Evolutionary conservation across 164 flowering plant genomes (phyloP), one percentile per base, ranked within the genome.

Genomic region (Berberis thunbergii): DNA sequence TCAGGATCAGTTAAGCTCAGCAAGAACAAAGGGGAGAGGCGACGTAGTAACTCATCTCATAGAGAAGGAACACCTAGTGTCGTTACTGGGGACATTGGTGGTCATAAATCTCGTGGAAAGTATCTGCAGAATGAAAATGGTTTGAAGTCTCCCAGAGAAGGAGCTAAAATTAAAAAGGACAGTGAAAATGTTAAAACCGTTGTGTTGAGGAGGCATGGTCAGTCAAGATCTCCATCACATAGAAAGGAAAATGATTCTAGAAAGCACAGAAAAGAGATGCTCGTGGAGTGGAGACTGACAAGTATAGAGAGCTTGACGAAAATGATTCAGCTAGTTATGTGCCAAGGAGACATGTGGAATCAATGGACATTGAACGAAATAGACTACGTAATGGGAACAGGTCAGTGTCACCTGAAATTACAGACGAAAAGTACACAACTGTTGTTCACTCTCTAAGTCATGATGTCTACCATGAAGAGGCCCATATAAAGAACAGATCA

Each of bases 401-500:
- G 57, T 70, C 76, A 10, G 38, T 67, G 49, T 66, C 80, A 7
- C 71, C 84, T 63, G 80, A 69, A 66, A 69, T 59, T 39, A 55
- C 56, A 2, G 70, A 49, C 54, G 75, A 74, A 26, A 76, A 54
- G 52, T 58, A 67, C 67, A 65, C 70, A 63, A 63, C 42, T 11
- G 55, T 61, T 8, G 52, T 39, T 7, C 54, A 7, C 26, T 76
- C 86, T 12, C 74, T 79, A 13, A 73, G 75, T 59, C 59, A 49
- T 61, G 80, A 73, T 2, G 67, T 60, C 41, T 58, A 64, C 48
- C 64, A 11, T 59, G 78, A 72, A 49, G 78, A 74, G 57, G 61
- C 59, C 52, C 66, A 43, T 62, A 4, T 8, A 56, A 75, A 77
- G 73, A 69, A 70, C 63, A 70, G 80, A 64, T 81, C 86, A n/a